Evolutionary conservation across 2,329 filamentous ascomycete species (phyloP), one percentile per base, ranked within the genome.

Genomic region (Stachybotrys echinatus): DNA sequence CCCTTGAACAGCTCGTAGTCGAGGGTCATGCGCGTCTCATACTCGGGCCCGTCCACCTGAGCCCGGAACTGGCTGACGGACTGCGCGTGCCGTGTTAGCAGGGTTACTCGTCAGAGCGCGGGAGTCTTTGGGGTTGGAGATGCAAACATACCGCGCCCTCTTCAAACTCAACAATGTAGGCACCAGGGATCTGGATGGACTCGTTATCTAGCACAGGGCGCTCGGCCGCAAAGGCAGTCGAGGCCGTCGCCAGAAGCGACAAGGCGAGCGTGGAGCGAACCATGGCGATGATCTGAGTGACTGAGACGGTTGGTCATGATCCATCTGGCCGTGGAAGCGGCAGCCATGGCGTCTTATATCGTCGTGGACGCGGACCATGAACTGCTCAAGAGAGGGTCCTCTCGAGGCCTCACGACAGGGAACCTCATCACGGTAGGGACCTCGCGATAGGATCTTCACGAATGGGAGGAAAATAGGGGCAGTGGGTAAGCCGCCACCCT

Each of bases 1-100:
- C 59, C 60, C n/a, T 57, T 57, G 50, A 63, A 61, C 22, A 60
- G 52, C 12, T 49, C 39, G 40, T 53, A 58, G 17, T 52, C 47
- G 10, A 61, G 54, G 22, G 23, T 19, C 44, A 46, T 37, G n/a
- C 44, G 23, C 5, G 44, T 46, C 19, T 46, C 44, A 21, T 45
- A 46, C 14, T 37, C 27, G 18, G 27, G 10, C 23, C 20, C n/a
- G n/a, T 37, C 44, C 17, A 14, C 23, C 44, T 46, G 44, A 19
- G 23, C 19, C 10, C 23, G 44, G 27, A 46, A 46, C 20, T 34
- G 23, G 12, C 54, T 49, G 6, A 58, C 27, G n/a, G 58, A 56
- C 18, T 50, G 27, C 18, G 27, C 18, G 44, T 20, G 18, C 31
- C 6, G n/a, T 45, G 42, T 45, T 27, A 45, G 42, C 42, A 27